Base-by-base conservation (phyloP, 495 filamentous ascomycete species). In the Elaphomyces granulatus region DNA sequence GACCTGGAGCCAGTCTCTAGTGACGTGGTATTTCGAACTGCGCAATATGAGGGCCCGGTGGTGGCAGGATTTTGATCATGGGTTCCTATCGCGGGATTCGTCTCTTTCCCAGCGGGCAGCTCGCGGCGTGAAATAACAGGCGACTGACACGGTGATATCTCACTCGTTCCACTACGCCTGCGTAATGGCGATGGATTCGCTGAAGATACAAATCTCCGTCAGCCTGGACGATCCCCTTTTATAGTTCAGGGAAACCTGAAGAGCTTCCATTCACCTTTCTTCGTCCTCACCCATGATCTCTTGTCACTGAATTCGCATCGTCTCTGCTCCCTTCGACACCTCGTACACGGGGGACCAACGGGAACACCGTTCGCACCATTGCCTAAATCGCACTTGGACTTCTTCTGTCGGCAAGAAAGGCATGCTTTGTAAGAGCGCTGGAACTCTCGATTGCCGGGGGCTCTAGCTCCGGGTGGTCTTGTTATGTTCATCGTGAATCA, bases 291-390 rank as follows among this genome's bases (percentile, higher is more conserved):
- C 64, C 64, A 68, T 1, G 64, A 61, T 31, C 60, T 67, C 64
- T 71, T 92, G 83, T 58, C 84, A 60, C 78, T 94, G 60, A 98
- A 96, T 52, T 77, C 85, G 65, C 90, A 98, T 45, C 88, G 77
- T 56, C 87, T 86, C 62, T 78, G 67, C 55, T 98, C 90, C 38
- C 90, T 75, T 15, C 85, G 77, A 61, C 90, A 98, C 50, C 90
- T 74, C 36, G 85, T 82, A 54, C 90, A 98, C 2, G 90, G 90
- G 38, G 90, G 90, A 40, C 87, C 83, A 56, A 85, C 75, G n/a
- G 87, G 85, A 34, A 58, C 42, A 0, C 62, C 62, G 46, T 87
- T 80, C 55, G 90, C 79, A 44, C 88, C 85, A n/a, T 51, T 52
- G 3, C 59, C 58, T 20, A 68, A 43, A 16, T 68, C 62, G 44